Evolutionary conservation across 129 eudicot species (phyloP).

Genomic region (Smallanthus sonchifolius): DNA sequence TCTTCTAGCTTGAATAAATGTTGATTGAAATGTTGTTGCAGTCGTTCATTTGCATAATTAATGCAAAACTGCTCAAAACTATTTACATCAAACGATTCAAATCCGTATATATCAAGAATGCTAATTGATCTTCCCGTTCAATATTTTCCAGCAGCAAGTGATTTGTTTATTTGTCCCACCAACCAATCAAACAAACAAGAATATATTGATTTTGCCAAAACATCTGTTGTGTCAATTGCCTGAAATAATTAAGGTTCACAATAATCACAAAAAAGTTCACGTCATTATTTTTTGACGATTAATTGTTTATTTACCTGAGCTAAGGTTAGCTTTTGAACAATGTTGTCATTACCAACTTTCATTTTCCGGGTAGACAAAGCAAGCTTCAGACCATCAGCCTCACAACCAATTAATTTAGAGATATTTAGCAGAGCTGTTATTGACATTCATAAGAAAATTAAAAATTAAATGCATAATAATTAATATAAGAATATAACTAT

Average conservation of each 20-base stretch:
- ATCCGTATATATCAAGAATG: slow-evolving; percentile 96
- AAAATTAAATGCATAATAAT: not conserved
- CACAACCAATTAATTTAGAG: slow-evolving; percentile 65
- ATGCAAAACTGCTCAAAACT: slow-evolving; percentile 98
- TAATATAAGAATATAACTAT: not conserved
- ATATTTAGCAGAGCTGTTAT: slow-evolving; percentile 58
- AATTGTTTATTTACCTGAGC: slow-evolving; percentile 54
- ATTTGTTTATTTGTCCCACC: slow-evolving; percentile 90
- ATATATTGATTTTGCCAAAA: slow-evolving; percentile 91
- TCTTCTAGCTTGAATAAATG: slow-evolving; percentile 90
- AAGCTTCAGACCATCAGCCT: slow-evolving; percentile 48
- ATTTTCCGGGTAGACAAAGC: slow-evolving; percentile 79
- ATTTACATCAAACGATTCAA: slow-evolving; percentile 92
- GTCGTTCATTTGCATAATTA: slow-evolving; percentile 86
- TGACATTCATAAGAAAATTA: not conserved
- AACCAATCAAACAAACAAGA: slow-evolving; percentile 97
- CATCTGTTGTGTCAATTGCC: slow-evolving; percentile 88
- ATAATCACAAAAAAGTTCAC: not conserved
- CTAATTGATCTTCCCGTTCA: slow-evolving; percentile 94
- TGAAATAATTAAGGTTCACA: slow-evolving; percentile 20
- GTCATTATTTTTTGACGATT: not conserved
- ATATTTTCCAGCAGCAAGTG: slow-evolving; percentile 91
- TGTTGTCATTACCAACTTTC: slow-evolving; percentile 66
- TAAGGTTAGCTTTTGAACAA: slow-evolving; percentile 71
- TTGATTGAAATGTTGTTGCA: slow-evolving; percentile 91